phyloP scores from a whole-genome alignment of 2,329 filamentous ascomycete species.

The Fusarium metavorans region DNA sequence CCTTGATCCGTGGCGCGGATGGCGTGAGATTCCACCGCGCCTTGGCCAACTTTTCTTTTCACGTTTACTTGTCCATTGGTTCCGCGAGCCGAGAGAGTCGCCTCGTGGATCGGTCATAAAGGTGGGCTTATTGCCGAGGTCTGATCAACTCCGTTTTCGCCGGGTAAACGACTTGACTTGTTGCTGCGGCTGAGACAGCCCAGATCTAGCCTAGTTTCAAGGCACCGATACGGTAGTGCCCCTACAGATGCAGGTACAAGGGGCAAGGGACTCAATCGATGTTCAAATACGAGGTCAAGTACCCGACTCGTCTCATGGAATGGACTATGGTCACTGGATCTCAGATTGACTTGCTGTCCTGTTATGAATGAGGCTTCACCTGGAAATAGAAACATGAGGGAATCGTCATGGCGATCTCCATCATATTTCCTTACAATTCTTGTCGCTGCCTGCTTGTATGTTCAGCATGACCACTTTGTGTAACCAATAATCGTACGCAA shows the following conservation, averaged over 20 bases:
- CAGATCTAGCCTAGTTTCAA: not conserved
- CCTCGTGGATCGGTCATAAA: not conserved
- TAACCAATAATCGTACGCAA: not conserved
- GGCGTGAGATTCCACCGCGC: not conserved
- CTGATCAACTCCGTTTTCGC: not conserved
- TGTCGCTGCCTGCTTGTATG: not conserved
- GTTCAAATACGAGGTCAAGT: not conserved
- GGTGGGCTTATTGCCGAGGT: not conserved
- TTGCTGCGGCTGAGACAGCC: not conserved
- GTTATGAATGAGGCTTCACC: accelerated
- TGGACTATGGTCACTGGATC: no score
- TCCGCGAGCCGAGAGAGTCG: not conserved
- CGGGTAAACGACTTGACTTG: not conserved
- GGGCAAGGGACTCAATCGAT: not conserved
- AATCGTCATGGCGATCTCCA: not conserved
- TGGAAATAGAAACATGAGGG: not conserved
- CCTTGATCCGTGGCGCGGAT: not conserved
- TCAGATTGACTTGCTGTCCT: not conserved
- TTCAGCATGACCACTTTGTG: not conserved
- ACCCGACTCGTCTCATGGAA: not conserved
- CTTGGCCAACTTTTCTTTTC: not conserved
- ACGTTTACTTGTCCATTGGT: not conserved
- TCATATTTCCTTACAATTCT: not conserved
- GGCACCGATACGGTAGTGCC: not conserved
- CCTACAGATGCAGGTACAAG: slow-evolving; percentile 1